Percentiles rank a stretch among this genome's conserved stretches.
phyloP scores from a whole-genome alignment of 2,329 filamentous ascomycete species.

The Fusarium sp. region DNA sequence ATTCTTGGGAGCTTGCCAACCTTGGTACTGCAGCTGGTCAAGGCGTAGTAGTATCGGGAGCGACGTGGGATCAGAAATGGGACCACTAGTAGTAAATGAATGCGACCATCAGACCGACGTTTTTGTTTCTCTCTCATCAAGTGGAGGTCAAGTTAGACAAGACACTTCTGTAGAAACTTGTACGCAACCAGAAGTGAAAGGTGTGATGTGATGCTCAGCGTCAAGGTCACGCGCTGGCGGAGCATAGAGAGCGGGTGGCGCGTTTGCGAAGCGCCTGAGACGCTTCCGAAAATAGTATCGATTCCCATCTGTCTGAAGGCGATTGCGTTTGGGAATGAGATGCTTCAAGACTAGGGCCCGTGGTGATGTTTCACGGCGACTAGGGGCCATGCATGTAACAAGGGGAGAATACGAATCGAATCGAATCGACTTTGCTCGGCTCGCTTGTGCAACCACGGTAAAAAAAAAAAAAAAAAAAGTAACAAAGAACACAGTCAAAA shows the following conservation, averaged over 20 bases:
- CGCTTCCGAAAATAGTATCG: constrained; percentile 46
- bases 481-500: constrained; percentile 2
- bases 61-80: constrained; percentile 38
- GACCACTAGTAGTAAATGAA: constrained; percentile 23
- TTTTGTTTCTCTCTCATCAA: constrained; percentile 5
- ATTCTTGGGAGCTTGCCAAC: constrained; percentile 13
- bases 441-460: constrained; percentile 10
- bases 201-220: not conserved
- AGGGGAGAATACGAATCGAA: constrained; percentile 30
- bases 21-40: constrained; percentile 19
- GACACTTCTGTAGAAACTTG: not conserved
- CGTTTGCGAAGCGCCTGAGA: constrained; percentile 47
- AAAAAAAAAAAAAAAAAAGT: not conserved
- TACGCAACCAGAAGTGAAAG: constrained; percentile 7
- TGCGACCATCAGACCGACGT: constrained; percentile 28
- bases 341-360: constrained; percentile 33
- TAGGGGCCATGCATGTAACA: constrained; percentile 27
- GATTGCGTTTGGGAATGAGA: constrained; percentile 34
- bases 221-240: constrained; percentile 5
- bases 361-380: constrained; percentile 45
- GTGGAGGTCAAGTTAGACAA: not conserved
- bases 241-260: constrained; percentile 35
- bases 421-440: not conserved
- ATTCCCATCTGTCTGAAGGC: constrained; percentile 33
- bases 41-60: constrained; percentile 31